A percentile compares a stretch with the other conserved stretches of the same genome.
Conservation (phyloP, 495 filamentous ascomycete species). For the Lindgomyces ingoldianus region DNA sequence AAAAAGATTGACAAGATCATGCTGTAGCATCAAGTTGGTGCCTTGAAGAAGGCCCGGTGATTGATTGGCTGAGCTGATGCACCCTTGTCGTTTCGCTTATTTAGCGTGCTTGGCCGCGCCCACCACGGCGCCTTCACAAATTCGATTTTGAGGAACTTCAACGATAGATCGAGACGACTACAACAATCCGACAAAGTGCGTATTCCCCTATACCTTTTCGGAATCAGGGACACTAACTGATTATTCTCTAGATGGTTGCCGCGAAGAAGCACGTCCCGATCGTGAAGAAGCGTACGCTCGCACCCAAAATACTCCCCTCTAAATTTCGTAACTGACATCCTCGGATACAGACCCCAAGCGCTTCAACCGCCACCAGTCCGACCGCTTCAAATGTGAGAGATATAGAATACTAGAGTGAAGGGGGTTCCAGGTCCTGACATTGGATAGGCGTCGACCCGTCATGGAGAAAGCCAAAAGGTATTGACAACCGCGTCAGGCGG, state of each 20-base stretch:
- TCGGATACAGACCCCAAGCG: constrained; percentile 83
- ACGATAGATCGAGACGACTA: constrained; percentile 23
- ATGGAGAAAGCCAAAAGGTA: constrained; percentile 99
- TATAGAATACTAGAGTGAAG: constrained; percentile 2
- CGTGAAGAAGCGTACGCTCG: constrained; percentile 96
- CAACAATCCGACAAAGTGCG: constrained; percentile 32
- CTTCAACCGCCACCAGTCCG: constrained; percentile 95
- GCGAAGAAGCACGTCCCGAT: constrained; percentile 99
- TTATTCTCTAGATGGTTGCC: constrained; percentile 76
- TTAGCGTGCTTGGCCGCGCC: constrained; percentile 15
- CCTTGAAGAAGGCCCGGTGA: too few species aligned
- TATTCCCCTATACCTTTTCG: background rate
- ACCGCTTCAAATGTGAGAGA: constrained; percentile 77
- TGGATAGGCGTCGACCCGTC: constrained; percentile 59
- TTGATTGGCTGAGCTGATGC: background rate
- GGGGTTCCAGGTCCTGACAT: constrained; percentile 13
- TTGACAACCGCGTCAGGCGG: constrained; percentile 88
- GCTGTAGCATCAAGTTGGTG: too few species aligned
- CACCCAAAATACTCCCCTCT: too few species aligned
- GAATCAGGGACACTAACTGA: constrained; percentile 21
- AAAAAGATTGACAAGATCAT: too few species aligned
- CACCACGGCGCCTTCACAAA: constrained; percentile 3
- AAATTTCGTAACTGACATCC: too few species aligned
- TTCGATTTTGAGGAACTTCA: constrained; percentile 19
- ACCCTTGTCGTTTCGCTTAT: constrained; percentile 18